Evolutionary conservation across 441 rosid genomes (phyloP).

Genomic region (Populus hybrid): DNA sequence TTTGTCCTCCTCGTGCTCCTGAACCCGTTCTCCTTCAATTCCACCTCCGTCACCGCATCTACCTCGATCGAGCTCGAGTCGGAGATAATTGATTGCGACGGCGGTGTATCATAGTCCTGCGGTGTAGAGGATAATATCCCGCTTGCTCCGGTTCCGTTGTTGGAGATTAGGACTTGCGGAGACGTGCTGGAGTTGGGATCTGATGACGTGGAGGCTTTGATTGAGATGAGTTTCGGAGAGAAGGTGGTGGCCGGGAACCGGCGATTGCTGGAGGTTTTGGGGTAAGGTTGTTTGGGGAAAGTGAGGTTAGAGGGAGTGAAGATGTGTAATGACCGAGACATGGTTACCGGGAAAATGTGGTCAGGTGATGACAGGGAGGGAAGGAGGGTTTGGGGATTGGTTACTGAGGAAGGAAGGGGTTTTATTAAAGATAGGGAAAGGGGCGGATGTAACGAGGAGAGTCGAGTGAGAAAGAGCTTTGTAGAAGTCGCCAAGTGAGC

Average conservation of each 20-base stretch:
- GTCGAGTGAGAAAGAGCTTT: background rate
- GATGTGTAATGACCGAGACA: conserved; percentile 73
- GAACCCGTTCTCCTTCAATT: conserved; percentile 98
- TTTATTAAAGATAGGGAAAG: conserved; percentile 6
- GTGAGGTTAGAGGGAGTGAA: conserved; percentile 45
- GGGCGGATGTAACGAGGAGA: conserved; percentile 51
- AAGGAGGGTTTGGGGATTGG: conserved; percentile 9
- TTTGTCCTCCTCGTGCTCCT: conserved; percentile 96
- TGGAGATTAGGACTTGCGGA: conserved; percentile 46
- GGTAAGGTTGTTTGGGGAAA: conserved; percentile 30
- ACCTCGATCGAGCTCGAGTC: conserved; percentile 68
- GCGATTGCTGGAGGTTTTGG: conserved; percentile 34
- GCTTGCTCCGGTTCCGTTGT: conserved; percentile 36
- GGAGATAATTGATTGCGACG: conserved; percentile 17
- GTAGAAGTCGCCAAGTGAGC: conserved; percentile 35
- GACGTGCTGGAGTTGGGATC: conserved; percentile 35
- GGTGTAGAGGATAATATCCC: background rate
- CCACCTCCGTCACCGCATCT: conserved; percentile 85
- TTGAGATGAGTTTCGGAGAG: conserved; percentile 27
- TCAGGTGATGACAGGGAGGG: background rate
- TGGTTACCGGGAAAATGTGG: conserved; percentile 21
- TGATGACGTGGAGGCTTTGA: conserved; percentile 38
- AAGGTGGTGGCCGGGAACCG: conserved; percentile 27
- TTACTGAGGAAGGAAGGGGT: background rate
- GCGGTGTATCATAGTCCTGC: background rate